Evolutionary conservation across 495 filamentous ascomycete species (phyloP), one percentile per base, ranked within the genome.

Genomic region (Penicillium egyptiacum): DNA sequence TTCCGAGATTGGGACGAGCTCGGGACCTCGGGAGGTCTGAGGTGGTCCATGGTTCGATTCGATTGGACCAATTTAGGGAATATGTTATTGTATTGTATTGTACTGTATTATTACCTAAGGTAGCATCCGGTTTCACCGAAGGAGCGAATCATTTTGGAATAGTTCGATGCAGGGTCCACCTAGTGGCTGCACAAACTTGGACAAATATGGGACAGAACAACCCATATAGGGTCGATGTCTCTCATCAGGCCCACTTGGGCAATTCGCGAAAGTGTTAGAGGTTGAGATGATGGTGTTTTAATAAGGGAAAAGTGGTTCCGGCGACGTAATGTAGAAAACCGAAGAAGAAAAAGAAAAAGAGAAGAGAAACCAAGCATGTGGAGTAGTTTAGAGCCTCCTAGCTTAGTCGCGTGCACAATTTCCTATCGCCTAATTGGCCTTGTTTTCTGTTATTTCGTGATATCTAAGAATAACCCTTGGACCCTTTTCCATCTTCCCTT

Each of bases 121-220:
- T 37, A n/a, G n/a, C n/a, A n/a, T 16, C 6, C 14, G 45, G 46
- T 30, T 11, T 28, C 25, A 31, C 17, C n/a, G 9, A 48, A 14
- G 14, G 11, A 12, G 17, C 28, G 11, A 30, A 49, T 19, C 35
- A 39, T 9, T 39, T 39, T 17, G 35, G 46, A 33, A 53, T 46
- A 47, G 42, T 30, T n/a, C 12, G 5, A 49, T 49, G 17, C 54
- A 56, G 54, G 54, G 54, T 56, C 54, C 54, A 56, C 54, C n/a
- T 39, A 26, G 52, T 50, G 30, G 20, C 20, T 30, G 25, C 44
- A 33, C 28, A 49, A 31, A 20, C 30, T 33, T 33, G 30, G 30
- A 31, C 30, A 11, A 12, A 31, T 1, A 4, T 31, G 30, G 30
- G 44, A 9, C 20, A 39, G 37, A 50, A 50, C 37, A 49, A 50